These are phyloP conservation scores for Trametes cingulata DNA, from an alignment of 768 basidiomycete species.

Conservation along the genomic window DNA sequence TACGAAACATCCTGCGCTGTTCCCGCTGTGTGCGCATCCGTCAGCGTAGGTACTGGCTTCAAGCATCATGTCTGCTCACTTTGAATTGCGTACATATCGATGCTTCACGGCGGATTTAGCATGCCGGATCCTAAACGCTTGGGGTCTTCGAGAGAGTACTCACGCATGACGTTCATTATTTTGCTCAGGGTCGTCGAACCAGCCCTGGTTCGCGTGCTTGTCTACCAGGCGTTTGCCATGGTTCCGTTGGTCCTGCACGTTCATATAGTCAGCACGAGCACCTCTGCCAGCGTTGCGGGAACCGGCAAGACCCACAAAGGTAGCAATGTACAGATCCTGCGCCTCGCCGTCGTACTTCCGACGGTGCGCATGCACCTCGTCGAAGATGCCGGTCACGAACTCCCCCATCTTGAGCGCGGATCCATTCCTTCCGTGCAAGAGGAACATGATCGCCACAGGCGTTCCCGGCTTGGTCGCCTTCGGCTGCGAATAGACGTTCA, in stretches of 20 bases:
- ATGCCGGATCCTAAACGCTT: constrained; percentile 3
- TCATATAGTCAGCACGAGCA: constrained; percentile 49
- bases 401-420: constrained; percentile 33
- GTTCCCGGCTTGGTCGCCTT: constrained; percentile 13
- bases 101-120: constrained; percentile 23
- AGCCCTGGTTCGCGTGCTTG: constrained; percentile 38
- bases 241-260: constrained; percentile 53
- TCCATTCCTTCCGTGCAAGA: constrained; percentile 49
- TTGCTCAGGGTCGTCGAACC: constrained; percentile 35
- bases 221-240: constrained; percentile 47
- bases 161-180: constrained; percentile 48
- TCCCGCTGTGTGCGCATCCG: constrained; percentile 45
- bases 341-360: constrained; percentile 14
- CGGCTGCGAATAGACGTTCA: constrained; percentile 30
- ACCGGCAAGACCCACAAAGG: constrained; percentile 39
- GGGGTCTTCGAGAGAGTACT: constrained; percentile 9
- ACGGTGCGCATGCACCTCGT: constrained; percentile 15
- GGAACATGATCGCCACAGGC: constrained; percentile 40
- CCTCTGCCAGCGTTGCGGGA: too few species aligned
- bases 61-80: constrained; percentile 30
- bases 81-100: constrained; percentile 52
- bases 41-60: not conserved
- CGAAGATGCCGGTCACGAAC: constrained; percentile 28
- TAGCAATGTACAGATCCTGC: constrained; percentile 48
- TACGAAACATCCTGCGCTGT: constrained; percentile 77